Evolutionary conservation across 352 stramenopile species (phyloP).

Genomic region (Aphanomyces astaci): DNA sequence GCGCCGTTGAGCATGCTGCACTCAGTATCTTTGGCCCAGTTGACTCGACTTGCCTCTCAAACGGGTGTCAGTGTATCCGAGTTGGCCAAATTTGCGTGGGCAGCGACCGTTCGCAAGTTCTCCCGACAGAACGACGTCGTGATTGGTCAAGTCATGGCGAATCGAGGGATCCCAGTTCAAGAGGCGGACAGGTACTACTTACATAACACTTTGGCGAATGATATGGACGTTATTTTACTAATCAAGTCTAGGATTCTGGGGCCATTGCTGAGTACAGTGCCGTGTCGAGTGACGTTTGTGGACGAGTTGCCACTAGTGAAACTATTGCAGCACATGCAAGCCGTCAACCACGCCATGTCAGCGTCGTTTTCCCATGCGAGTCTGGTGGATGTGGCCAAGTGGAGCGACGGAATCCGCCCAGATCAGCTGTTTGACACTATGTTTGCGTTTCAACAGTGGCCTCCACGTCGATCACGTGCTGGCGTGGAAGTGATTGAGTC

Average conservation of each 20-base stretch:
- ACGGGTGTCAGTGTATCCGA: not conserved
- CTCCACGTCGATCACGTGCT: not conserved
- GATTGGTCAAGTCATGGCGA: conserved; percentile 9
- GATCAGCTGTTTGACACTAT: not conserved
- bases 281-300: not conserved
- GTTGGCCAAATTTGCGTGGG: not conserved
- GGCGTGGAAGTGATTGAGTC: not conserved
- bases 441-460: not conserved
- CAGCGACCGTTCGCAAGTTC: not conserved
- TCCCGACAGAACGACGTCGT: not conserved
- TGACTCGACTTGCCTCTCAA: not conserved
- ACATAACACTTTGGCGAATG: too few species aligned
- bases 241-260: conserved; percentile 2
- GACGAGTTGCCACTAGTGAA: not conserved
- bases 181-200: not conserved
- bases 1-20: not conserved
- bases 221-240: too few species aligned
- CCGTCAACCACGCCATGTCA: not conserved
- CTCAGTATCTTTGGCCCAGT: not conserved
- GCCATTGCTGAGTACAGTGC: not conserved
- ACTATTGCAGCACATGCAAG: not conserved
- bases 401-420: not conserved
- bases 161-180: not conserved
- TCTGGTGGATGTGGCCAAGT: not conserved
- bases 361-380: not conserved